These are phyloP conservation scores for Phytophthora constricta DNA, from an alignment of 352 stramenopile genomes.

Conservation along the genomic window DNA sequence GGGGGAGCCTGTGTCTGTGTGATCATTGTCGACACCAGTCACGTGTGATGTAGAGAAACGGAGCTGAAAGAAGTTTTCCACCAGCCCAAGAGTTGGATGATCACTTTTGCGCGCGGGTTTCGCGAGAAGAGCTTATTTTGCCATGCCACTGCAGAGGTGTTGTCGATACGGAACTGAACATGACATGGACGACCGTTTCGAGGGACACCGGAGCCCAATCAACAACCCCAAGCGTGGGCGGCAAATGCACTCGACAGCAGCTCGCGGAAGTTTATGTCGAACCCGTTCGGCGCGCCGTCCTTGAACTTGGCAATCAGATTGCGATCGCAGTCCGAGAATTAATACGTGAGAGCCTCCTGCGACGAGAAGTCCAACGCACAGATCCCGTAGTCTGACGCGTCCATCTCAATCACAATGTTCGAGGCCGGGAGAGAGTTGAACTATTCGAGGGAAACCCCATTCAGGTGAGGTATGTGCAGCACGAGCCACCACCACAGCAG, in stretches of 20 bases:
- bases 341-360: background rate
- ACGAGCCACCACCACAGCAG: constrained; percentile 30
- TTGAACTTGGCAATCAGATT: background rate
- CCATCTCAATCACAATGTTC: constrained; percentile 16
- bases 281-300: background rate
- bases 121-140: constrained; percentile 8
- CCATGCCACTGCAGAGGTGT: constrained; percentile 21
- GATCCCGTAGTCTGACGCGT: constrained; percentile 18
- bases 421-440: constrained; percentile 15
- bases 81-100: constrained; percentile 1
- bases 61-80: constrained; percentile 1
- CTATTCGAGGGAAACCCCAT: constrained; percentile 22
- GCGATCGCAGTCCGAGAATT: background rate
- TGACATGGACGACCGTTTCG: background rate
- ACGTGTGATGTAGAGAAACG: constrained; percentile 19
- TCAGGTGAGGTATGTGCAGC: constrained; percentile 14
- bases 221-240: background rate
- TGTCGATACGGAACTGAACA: constrained; percentile 23
- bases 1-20: background rate
- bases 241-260: constrained; percentile 9
- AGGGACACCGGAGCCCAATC: background rate
- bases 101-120: constrained; percentile 19
- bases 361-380: constrained; percentile 15
- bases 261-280: constrained; percentile 34
- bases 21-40: constrained; percentile 5